Evolutionary conservation across 148 eudicot genomes (phyloP), one percentile per base, ranked within the genome.

Genomic region (Camellia sinensis): DNA sequence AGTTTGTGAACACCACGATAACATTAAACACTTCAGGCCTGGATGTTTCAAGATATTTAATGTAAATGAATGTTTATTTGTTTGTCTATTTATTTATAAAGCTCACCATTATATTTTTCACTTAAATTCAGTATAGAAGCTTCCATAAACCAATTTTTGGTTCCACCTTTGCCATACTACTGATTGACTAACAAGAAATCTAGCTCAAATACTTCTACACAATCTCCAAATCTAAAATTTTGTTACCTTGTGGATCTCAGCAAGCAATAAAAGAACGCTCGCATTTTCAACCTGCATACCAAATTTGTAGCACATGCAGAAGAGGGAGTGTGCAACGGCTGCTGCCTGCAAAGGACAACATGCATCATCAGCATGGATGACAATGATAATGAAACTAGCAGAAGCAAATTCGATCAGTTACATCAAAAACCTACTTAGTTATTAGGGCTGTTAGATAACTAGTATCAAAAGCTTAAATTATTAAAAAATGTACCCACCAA

Each of bases 201-300:
- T 1, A 41, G 75, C 61, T 67, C 11, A 57, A 56, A 54, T 37
- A 41, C 59, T 65, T 52, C 22, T 10, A 4, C 52, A 52, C 65
- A 40, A 74, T 45, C 29, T 21, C 6, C 2, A 70, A 76, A 50
- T 62, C 64, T 75, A 41, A 7, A 75, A 53, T 68, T 37, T 11
- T 19, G 41, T 53, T 17, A 95, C 99, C 98, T 93, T 96, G 86
- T 94, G 98, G 73, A 94, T 91, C 88, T 96, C 99, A 66, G 98
- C 99, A 76, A 94, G 90, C 88, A 96, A 87, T 40, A 96, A 90
- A 59, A 96, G 93, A 88, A 92, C 91, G 18, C 86, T 85, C 14
- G 98, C 98, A 83, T 88, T 96, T 84, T 92, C 91, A 14, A 96
- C 90, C 83, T 96, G 97, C 88, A 91, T 83, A 84, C 91, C 91